Conservation (phyloP, 176 grass and related monocot genomes). For the Miscanthus lutarioriparius region DNA sequence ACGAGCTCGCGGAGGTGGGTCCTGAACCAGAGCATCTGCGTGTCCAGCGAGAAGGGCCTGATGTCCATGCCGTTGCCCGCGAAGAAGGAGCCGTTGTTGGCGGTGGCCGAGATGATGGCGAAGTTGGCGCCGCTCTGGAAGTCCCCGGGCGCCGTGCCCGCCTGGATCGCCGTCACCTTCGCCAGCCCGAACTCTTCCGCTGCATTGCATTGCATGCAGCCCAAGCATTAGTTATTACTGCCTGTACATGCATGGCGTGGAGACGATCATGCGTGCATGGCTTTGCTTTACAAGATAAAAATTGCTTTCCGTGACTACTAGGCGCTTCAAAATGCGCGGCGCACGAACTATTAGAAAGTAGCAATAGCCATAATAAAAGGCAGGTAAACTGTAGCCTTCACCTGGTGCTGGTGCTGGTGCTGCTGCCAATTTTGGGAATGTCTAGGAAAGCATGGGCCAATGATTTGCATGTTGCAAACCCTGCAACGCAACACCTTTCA, state of each 20-base stretch:
- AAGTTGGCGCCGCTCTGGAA: constrained; percentile 62
- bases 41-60: constrained; percentile 35
- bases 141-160: constrained; percentile 13
- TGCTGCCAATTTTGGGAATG: neutral
- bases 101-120: constrained; percentile 60
- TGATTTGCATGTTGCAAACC: neutral
- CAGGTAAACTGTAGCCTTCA: neutral
- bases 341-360: neutral
- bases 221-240: neutral
- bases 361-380: neutral
- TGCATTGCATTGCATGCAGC: constrained; percentile 7
- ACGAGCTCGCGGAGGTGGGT: constrained; percentile 22
- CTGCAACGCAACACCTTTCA: neutral
- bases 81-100: constrained; percentile 59
- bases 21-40: constrained; percentile 56
- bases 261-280: neutral
- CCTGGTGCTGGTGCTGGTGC: too few relatives aligned
- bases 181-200: constrained; percentile 52
- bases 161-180: constrained; percentile 49
- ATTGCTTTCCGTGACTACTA: constrained; percentile 7
- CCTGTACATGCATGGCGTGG: neutral
- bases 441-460: constrained; percentile 1
- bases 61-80: constrained; percentile 35
- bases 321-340: neutral
- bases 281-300: neutral